Percentiles rank a stretch among this genome's conserved stretches.
Evolutionary conservation across 78 protist genomes (phyloP).

Genomic region (Emiliania huxleyi): DNA sequence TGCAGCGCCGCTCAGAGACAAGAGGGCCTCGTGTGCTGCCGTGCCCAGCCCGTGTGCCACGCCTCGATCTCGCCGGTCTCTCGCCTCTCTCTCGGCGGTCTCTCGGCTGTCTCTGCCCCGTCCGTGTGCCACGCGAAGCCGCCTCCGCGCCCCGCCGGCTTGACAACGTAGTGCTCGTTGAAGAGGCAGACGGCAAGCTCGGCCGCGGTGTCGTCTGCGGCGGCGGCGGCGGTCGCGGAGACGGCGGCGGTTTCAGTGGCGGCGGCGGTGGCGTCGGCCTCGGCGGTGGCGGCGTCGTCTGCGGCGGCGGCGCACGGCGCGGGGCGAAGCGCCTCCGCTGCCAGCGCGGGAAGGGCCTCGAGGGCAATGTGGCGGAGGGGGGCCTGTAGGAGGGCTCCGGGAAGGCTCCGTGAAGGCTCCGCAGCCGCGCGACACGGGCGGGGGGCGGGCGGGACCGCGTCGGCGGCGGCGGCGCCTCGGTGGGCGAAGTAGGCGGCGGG

Average conservation of each 20-base stretch:
- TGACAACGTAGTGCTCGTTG: constrained; percentile 20
- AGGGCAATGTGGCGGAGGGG: neutral
- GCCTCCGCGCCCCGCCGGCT: neutral
- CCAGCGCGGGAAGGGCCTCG: neutral
- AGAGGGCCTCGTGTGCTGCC: too few relatives aligned
- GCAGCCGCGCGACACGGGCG: neutral
- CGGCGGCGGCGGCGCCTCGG: neutral
- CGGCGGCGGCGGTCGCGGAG: too few relatives aligned
- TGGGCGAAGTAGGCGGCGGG: neutral
- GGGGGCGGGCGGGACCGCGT: neutral
- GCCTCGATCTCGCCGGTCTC: too few relatives aligned
- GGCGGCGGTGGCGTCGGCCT: too few relatives aligned
- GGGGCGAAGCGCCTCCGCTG: neutral
- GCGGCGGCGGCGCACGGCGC: too few relatives aligned
- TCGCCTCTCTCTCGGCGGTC: too few relatives aligned
- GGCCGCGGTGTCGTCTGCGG: neutral
- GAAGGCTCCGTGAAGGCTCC: neutral
- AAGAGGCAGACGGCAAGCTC: neutral
- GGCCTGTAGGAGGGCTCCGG: too few relatives aligned
- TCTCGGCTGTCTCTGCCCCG: too few relatives aligned
- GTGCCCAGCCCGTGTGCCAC: too few relatives aligned
- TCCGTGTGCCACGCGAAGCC: neutral
- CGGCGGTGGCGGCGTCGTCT: too few relatives aligned
- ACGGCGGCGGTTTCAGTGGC: too few relatives aligned
- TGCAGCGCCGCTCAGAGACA: too few relatives aligned